phyloP scores from a whole-genome alignment of 163 green algal species.

The Picocystis sp. region DNA sequence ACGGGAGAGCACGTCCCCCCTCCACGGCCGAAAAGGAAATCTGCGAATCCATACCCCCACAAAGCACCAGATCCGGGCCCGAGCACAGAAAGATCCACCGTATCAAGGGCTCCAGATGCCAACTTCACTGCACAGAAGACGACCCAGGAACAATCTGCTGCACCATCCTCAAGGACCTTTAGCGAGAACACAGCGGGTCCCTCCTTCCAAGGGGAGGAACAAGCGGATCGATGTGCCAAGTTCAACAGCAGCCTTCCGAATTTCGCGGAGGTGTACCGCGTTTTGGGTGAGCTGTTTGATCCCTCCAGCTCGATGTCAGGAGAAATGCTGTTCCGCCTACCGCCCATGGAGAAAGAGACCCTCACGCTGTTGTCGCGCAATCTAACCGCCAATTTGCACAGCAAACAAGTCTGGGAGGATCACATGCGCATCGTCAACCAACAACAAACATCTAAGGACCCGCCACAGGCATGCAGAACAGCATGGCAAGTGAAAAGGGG shows the following conservation, averaged over 20 bases:
- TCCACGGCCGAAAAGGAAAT: conserved; percentile 35
- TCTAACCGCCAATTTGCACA: conserved; percentile 12
- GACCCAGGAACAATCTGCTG: background rate
- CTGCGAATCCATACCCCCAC: conserved; percentile 3
- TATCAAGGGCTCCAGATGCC: background rate
- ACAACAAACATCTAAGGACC: no score
- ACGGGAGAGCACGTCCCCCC: conserved; percentile 39
- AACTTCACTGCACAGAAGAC: background rate
- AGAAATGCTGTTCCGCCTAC: background rate
- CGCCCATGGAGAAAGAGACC: conserved; percentile 13
- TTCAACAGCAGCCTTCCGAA: background rate
- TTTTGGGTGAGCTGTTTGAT: conserved; percentile 4
- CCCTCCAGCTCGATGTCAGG: background rate
- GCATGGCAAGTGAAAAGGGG: no score
- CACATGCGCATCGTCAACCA: conserved; percentile 7
- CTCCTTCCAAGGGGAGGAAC: conserved; percentile 1
- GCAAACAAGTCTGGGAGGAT: conserved; percentile 10
- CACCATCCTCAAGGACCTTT: background rate
- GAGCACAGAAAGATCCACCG: background rate
- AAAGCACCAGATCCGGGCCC: background rate
- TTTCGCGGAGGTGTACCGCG: conserved; percentile 1
- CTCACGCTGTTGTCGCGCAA: conserved; percentile 9
- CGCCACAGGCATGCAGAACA: no score
- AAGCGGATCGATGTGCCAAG: background rate
- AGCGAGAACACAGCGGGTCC: background rate